phyloP scores from a whole-genome alignment of 73 alveolate species.

The Tetrahymena malaccensis region DNA sequence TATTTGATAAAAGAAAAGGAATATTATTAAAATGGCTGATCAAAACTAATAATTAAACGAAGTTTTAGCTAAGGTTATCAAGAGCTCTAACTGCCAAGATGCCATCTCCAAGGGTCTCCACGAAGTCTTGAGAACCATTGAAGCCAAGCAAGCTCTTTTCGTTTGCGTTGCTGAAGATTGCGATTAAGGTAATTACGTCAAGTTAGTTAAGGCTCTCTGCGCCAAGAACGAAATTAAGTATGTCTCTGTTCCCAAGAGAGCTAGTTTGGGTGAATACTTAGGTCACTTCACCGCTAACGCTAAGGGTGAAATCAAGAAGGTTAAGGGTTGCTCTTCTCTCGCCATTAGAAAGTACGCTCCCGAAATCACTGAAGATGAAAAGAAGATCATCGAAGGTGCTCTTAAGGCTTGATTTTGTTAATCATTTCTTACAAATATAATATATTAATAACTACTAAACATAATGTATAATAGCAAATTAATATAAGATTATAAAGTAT shows the following conservation, averaged over 20 bases:
- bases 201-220: not conserved
- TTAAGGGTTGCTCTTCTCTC: not conserved
- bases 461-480: not conserved
- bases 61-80: not conserved
- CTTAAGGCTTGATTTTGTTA: not conserved
- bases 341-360: not conserved
- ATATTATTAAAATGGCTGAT: not conserved
- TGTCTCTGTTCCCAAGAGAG: not conserved
- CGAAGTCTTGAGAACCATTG: not conserved
- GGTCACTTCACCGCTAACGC: conserved; percentile 4
- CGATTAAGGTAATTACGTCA: not conserved
- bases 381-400: conserved; percentile 1
- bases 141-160: not conserved
- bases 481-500: not conserved
- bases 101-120: conserved; percentile 4
- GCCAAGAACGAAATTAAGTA: not conserved
- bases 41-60: not conserved
- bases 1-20: not conserved
- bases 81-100: conserved; percentile 1
- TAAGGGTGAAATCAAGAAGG: not conserved
- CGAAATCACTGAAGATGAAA: not conserved
- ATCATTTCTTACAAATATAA: not conserved
- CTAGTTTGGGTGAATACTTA: not conserved
- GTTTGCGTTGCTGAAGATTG: not conserved
- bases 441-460: not conserved